Evolutionary conservation across 23 red algal genomes (phyloP).

Genomic region (Cyanidioschyzon merolae): DNA sequence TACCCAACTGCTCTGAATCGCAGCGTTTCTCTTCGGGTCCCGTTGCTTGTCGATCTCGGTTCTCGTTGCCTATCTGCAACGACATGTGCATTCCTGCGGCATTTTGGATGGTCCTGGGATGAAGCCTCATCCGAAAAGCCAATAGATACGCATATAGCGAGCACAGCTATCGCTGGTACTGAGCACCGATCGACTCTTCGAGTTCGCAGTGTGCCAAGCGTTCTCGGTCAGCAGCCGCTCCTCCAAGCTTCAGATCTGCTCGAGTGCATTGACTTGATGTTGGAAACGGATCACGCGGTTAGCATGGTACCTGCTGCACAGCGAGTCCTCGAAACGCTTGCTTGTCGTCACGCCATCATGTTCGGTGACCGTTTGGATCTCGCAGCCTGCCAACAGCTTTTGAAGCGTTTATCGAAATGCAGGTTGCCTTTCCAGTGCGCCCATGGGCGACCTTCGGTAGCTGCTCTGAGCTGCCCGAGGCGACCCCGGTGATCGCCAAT

Average conservation of each 20-base stretch:
- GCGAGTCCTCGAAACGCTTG: conserved; percentile 29
- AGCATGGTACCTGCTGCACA: conserved; percentile 20
- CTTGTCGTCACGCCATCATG: conserved; percentile 69
- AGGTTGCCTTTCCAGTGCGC: conserved; percentile 75
- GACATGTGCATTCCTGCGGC: conserved; percentile 15
- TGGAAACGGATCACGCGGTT: background rate
- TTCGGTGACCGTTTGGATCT: conserved; percentile 60
- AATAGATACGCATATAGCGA: too few relatives aligned
- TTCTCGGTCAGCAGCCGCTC: background rate
- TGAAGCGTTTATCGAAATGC: conserved; percentile 37
- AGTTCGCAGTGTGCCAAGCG: background rate
- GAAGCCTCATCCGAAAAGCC: too few relatives aligned
- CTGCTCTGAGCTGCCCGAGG: conserved; percentile 31
- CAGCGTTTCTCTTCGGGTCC: conserved; percentile 28
- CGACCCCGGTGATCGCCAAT: too few relatives aligned
- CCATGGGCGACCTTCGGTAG: conserved; percentile 73
- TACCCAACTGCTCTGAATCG: background rate
- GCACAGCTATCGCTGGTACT: background rate
- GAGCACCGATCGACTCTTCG: background rate
- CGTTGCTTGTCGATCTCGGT: background rate
- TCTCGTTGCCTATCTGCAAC: conserved; percentile 3
- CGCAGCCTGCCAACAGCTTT: conserved; percentile 27
- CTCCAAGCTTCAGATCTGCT: conserved; percentile 26
- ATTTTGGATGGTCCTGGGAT: conserved; percentile 10
- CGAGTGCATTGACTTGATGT: conserved; percentile 34